These are phyloP conservation scores for Aureobasidium sp. DNA, from an alignment of 2,329 filamentous ascomycete genomes.

Conservation along the genomic window DNA sequence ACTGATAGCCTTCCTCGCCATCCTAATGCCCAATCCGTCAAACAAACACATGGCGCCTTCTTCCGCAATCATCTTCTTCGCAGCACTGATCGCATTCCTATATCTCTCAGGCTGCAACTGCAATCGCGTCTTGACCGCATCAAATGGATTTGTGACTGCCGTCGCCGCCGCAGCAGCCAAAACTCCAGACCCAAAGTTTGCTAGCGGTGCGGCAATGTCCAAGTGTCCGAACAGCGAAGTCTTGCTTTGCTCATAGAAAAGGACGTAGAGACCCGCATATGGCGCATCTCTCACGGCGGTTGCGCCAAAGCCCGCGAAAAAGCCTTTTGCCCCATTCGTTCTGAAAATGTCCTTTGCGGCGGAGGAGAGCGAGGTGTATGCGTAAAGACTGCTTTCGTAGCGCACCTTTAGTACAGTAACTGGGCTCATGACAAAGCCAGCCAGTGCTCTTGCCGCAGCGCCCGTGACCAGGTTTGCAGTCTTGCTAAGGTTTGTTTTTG, in stretches of 20 bases:
- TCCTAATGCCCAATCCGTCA: conserved; percentile 77
- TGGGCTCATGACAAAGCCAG: conserved; percentile 89
- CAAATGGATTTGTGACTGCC: conserved; percentile 89
- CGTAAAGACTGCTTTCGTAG: conserved; percentile 83
- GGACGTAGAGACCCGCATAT: conserved; percentile 88
- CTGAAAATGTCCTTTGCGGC: conserved; percentile 69
- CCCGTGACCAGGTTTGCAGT: conserved; percentile 80
- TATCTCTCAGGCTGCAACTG: conserved; percentile 83
- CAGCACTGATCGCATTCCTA: conserved; percentile 72
- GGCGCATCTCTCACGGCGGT: conserved; percentile 93
- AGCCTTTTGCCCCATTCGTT: conserved; percentile 69
- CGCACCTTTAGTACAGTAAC: conserved; percentile 95
- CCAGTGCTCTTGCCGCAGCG: conserved; percentile 73
- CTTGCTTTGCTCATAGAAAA: conserved; percentile 87
- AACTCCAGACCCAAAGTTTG: conserved; percentile 75
- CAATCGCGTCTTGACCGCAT: conserved; percentile 90
- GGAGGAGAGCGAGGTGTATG: conserved; percentile 67
- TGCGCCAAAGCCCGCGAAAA: conserved; percentile 90
- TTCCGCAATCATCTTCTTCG: conserved; percentile 68
- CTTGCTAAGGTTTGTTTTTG: conserved; percentile 59
- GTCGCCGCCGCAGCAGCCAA: conserved; percentile 77
- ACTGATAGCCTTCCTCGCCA: conserved; percentile 85
- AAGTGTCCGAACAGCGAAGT: conserved; percentile 40
- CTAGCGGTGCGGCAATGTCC: conserved; percentile 43
- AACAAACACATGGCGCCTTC: conserved; percentile 77